These are phyloP conservation scores for Ceratocystiopsis sp. DNA, from an alignment of 2,329 filamentous ascomycete genomes.

Conservation along the genomic window DNA sequence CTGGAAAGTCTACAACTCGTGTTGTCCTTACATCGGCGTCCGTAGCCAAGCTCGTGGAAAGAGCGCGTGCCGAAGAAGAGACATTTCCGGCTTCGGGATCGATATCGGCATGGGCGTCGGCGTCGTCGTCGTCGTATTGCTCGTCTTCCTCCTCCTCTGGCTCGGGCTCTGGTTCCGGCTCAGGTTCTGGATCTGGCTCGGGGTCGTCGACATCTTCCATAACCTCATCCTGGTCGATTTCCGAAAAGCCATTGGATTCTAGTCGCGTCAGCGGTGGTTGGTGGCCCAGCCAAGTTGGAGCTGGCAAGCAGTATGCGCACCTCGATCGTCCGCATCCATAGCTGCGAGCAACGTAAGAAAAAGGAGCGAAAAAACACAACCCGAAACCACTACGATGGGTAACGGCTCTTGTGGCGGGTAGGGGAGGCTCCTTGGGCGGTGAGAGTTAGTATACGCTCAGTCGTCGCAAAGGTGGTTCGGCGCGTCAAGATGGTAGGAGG, in stretches of 20 bases:
- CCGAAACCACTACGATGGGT: no score
- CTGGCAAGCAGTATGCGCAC: conserved; percentile 3
- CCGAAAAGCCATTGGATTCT: conserved; percentile 26
- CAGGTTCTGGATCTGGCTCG: conserved; percentile 17
- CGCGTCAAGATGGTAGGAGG: no score
- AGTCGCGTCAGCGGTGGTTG: not conserved
- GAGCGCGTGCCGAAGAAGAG: no score
- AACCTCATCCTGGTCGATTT: conserved; percentile 38
- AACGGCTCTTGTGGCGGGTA: no score
- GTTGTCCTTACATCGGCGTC: no score
- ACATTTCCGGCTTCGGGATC: conserved; percentile 4
- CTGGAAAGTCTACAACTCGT: no score
- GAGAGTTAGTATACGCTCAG: no score
- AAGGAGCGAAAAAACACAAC: no score
- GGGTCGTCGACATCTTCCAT: conserved; percentile 31
- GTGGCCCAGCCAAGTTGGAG: not conserved
- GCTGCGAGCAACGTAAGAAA: not conserved
- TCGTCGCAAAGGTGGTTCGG: no score
- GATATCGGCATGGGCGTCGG: conserved; percentile 9
- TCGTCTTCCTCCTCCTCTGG: conserved; percentile 22
- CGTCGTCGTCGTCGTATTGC: conserved; percentile 17
- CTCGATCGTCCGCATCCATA: conserved; percentile 17
- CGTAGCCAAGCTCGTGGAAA: no score
- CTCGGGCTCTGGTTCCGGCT: conserved; percentile 11
- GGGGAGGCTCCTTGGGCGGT: no score